Conservation (phyloP, 805 yeast species). For the Lachancea fermentati region DNA sequence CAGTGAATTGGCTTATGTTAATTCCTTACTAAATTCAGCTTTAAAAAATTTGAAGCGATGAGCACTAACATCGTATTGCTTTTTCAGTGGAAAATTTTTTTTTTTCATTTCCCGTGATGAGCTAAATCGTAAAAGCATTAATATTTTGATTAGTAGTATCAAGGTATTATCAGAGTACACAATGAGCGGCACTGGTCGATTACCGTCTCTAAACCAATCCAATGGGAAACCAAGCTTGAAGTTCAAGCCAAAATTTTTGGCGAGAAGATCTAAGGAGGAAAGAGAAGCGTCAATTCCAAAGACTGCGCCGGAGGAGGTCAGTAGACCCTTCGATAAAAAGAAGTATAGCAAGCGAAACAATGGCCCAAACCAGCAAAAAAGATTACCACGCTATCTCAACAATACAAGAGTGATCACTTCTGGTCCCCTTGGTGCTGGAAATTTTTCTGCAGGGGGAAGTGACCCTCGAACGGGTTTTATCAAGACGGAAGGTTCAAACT, state of each 20-base stretch:
- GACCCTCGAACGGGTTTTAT: constrained; percentile 24
- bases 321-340: constrained; percentile 12
- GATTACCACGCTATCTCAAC: constrained; percentile 28
- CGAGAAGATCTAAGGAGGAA: constrained; percentile 77
- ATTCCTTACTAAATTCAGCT: no score
- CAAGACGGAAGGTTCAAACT: constrained; percentile 18
- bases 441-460: constrained; percentile 27
- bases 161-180: no score
- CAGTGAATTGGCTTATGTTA: no score
- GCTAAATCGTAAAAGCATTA: neutral
- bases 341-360: constrained; percentile 16
- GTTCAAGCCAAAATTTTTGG: constrained; percentile 84
- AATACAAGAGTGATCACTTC: constrained; percentile 60
- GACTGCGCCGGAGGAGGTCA: constrained; percentile 29
- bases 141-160: no score
- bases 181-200: constrained; percentile 26
- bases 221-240: constrained; percentile 49
- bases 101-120: constrained; percentile 1
- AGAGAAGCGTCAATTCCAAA: constrained; percentile 72
- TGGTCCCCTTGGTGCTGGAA: constrained; percentile 69
- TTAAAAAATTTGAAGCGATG: neutral
- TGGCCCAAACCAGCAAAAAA: constrained; percentile 17
- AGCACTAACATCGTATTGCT: neutral
- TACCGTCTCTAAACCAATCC: constrained; percentile 28
- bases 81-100: neutral